phyloP scores from a whole-genome alignment of 2,329 filamentous ascomycete species.

The Colletotrichum limetticola region DNA sequence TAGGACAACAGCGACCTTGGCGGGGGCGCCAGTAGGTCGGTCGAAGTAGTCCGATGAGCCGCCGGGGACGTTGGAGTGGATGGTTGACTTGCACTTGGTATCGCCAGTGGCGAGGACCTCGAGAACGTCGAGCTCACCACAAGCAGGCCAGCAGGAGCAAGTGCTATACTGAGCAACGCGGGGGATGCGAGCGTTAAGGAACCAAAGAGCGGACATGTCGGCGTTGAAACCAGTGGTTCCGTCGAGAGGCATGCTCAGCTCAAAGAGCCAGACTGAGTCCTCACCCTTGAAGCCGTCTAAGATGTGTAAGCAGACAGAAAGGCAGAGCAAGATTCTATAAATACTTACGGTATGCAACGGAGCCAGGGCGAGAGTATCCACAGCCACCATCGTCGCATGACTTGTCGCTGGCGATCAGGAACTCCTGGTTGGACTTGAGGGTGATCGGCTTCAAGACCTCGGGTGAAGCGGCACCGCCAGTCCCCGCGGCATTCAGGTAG shows the following conservation, averaged over 20 bases:
- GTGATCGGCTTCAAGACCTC: slow-evolving; percentile 51
- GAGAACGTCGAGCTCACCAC: slow-evolving; percentile 81
- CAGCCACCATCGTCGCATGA: slow-evolving; percentile 53
- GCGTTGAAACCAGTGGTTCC: slow-evolving; percentile 62
- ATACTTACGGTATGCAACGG: slow-evolving; percentile 57
- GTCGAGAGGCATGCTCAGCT: slow-evolving; percentile 77
- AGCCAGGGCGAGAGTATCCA: slow-evolving; percentile 54
- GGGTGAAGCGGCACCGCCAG: slow-evolving; percentile 49
- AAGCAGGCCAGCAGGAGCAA: slow-evolving; percentile 80
- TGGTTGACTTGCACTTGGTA: slow-evolving; percentile 74
- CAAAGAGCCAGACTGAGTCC: slow-evolving; percentile 73
- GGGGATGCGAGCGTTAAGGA: slow-evolving; percentile 78
- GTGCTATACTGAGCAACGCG: slow-evolving; percentile 75
- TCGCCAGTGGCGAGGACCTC: slow-evolving; percentile 76
- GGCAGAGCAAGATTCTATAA: not conserved
- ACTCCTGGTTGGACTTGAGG: slow-evolving; percentile 57
- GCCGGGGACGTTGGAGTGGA: slow-evolving; percentile 72
- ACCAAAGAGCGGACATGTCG: slow-evolving; percentile 81
- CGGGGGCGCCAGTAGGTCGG: slow-evolving; percentile 67
- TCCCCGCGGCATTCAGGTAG: slow-evolving; percentile 56
- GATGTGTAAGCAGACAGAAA: slow-evolving; percentile 13
- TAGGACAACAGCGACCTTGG: slow-evolving; percentile 75
- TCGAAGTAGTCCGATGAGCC: slow-evolving; percentile 79
- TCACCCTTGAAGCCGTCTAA: slow-evolving; percentile 76
- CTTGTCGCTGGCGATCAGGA: slow-evolving; percentile 57